phyloP scores from a whole-genome alignment of 805 yeast genomes.

The Blastobotrys attinorum region DNA sequence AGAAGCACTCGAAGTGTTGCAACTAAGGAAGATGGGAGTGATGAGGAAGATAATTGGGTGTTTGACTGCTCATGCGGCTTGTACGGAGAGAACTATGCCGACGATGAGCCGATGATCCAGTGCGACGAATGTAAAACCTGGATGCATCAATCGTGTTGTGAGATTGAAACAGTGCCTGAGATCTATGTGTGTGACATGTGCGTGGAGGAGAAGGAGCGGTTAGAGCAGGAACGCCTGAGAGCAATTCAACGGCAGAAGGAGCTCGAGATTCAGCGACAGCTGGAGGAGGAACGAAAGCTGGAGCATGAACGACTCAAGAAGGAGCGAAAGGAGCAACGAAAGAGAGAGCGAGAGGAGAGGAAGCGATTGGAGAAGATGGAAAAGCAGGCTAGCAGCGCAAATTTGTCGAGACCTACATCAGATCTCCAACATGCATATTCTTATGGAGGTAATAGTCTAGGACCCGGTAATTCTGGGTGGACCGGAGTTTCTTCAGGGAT shows the following conservation, averaged over 20 bases:
- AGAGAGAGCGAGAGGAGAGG: not conserved
- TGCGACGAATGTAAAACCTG: slow-evolving; percentile 34
- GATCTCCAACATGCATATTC: no score
- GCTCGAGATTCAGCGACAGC: not conserved
- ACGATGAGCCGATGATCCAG: slow-evolving; percentile 30
- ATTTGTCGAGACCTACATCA: no score
- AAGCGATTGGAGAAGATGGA: not conserved
- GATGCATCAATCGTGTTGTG: slow-evolving; percentile 27
- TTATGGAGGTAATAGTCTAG: no score
- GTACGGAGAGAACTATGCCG: slow-evolving; percentile 33
- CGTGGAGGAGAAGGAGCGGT: not conserved
- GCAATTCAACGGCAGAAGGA: not conserved
- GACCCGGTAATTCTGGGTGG: no score
- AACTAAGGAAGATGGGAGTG: slow-evolving; percentile 1
- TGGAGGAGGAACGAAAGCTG: not conserved
- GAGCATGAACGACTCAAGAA: slow-evolving; percentile 1
- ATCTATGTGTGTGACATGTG: slow-evolving; percentile 1
- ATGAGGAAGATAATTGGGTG: slow-evolving; percentile 24
- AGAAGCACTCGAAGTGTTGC: not conserved
- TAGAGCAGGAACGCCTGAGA: not conserved
- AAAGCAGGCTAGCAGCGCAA: no score
- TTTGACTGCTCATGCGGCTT: slow-evolving; percentile 36
- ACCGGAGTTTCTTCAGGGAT: no score
- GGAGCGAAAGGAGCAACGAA: slow-evolving; percentile 1
- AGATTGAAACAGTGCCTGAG: not conserved